Evolutionary conservation across 768 basidiomycete species (phyloP).

Genomic region (Amylocystis lapponica): DNA sequence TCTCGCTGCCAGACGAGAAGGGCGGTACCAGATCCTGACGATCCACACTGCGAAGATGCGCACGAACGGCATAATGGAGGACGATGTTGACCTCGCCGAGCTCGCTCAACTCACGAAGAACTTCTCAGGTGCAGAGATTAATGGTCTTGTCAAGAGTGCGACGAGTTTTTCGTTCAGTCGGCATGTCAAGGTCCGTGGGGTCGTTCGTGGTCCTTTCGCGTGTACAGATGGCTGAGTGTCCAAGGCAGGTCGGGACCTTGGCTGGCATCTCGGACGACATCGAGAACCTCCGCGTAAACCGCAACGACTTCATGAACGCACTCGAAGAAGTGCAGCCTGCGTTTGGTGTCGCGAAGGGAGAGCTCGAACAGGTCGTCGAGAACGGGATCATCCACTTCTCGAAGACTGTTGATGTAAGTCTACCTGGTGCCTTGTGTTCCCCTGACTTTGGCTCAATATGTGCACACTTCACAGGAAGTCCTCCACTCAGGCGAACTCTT

Average conservation of each 20-base stretch:
- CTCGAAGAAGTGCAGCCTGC: constrained; percentile 93
- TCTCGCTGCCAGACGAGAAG: constrained; percentile 94
- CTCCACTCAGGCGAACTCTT: constrained; percentile 82
- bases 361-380: constrained; percentile 87
- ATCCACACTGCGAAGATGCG: constrained; percentile 98
- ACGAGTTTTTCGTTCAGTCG: constrained; percentile 97
- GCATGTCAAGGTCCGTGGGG: constrained; percentile 70
- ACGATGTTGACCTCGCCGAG: constrained; percentile 76
- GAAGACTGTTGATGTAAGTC: constrained; percentile 64
- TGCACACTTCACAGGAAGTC: constrained; percentile 56
- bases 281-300: constrained; percentile 85
- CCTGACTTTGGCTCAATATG: neutral
- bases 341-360: constrained; percentile 97
- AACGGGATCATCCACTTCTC: constrained; percentile 95
- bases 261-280: constrained; percentile 96
- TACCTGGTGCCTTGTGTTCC: neutral
- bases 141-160: constrained; percentile 94
- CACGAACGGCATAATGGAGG: constrained; percentile 82
- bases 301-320: constrained; percentile 82
- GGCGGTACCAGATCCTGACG: constrained; percentile 87
- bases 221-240: neutral
- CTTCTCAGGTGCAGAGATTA: constrained; percentile 95
- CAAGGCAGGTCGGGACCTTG: constrained; percentile 77
- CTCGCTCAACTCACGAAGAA: constrained; percentile 88
- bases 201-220: neutral